These are phyloP conservation scores for Trichocladium antarcticum DNA, from an alignment of 495 filamentous ascomycete species.

Conservation along the genomic window DNA sequence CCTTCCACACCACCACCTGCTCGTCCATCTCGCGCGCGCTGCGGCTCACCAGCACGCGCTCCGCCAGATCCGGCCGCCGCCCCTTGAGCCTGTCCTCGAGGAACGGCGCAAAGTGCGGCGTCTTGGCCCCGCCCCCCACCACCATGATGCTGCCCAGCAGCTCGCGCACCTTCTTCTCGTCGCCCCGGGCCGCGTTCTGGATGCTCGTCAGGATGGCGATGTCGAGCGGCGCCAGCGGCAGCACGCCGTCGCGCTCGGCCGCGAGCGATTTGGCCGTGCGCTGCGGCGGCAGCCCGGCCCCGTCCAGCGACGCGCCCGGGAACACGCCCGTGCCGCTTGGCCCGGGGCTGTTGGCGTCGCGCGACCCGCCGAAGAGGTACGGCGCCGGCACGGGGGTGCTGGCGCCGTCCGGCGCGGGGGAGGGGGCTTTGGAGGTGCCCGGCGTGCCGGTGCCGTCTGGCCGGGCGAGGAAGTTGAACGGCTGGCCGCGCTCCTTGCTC, in stretches of 20 bases:
- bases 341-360: slow-evolving; percentile 33
- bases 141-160: slow-evolving; percentile 93
- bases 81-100: slow-evolving; percentile 70
- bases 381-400: slow-evolving; percentile 54
- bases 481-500: slow-evolving; percentile 41
- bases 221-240: slow-evolving; percentile 76
- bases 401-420: slow-evolving; percentile 68
- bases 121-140: slow-evolving; percentile 78
- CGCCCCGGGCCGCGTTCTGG: slow-evolving; percentile 70
- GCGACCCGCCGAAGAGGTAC: slow-evolving; percentile 39
- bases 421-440: slow-evolving; percentile 71
- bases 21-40: slow-evolving; percentile 88
- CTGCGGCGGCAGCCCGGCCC: slow-evolving; percentile 27
- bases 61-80: slow-evolving; percentile 56
- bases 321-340: slow-evolving; percentile 23
- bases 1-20: slow-evolving; percentile 95
- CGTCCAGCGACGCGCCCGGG: slow-evolving; percentile 12
- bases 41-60: slow-evolving; percentile 77
- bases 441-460: slow-evolving; percentile 57
- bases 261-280: slow-evolving; percentile 42
- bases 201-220: slow-evolving; percentile 80
- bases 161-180: slow-evolving; percentile 87
- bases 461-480: slow-evolving; percentile 46
- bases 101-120: slow-evolving; percentile 58
- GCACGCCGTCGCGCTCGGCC: slow-evolving; percentile 64